Conservation (phyloP, 2,329 filamentous ascomycete species). For the Colletotrichum sp. region DNA sequence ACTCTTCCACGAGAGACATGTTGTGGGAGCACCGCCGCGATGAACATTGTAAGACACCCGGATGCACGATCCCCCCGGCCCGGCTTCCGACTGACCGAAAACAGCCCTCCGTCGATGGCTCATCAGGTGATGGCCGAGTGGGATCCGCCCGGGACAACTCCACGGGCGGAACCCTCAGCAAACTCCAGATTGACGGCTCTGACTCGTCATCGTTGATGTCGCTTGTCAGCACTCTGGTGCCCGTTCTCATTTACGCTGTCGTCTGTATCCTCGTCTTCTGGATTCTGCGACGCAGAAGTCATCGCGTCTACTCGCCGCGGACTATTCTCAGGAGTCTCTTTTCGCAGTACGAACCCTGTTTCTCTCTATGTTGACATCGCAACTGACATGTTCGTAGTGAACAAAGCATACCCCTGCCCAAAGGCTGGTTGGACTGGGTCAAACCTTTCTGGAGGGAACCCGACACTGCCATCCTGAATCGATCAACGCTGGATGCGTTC, state of each 20-base stretch:
- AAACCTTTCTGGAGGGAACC: conserved; percentile 68
- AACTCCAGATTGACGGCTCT: conserved; percentile 32
- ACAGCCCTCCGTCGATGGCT: conserved; percentile 10
- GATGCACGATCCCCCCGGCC: not conserved
- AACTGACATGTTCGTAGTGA: not conserved
- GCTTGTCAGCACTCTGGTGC: conserved; percentile 57
- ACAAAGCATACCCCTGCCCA: conserved; percentile 47
- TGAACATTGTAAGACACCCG: not conserved
- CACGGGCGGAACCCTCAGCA: conserved; percentile 40
- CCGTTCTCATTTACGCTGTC: conserved; percentile 52
- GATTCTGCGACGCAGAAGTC: conserved; percentile 49
- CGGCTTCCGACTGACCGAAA: not conserved
- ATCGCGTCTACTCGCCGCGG: conserved; percentile 61
- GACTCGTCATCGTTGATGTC: conserved; percentile 45
- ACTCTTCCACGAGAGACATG: not conserved
- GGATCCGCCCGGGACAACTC: conserved; percentile 48
- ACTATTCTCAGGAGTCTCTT: conserved; percentile 54
- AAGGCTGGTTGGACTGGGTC: conserved; percentile 72
- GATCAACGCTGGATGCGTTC: conserved; percentile 91
- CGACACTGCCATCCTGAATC: conserved; percentile 84
- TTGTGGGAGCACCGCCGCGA: not conserved
- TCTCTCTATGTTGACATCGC: too few species aligned
- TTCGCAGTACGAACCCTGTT: conserved; percentile 50
- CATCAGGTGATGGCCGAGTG: conserved; percentile 40
- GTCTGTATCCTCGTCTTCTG: conserved; percentile 59